Evolutionary conservation across 2,329 filamentous ascomycete species (phyloP), one percentile per base, ranked within the genome.

Genomic region (Ophiostoma pallidulum): DNA sequence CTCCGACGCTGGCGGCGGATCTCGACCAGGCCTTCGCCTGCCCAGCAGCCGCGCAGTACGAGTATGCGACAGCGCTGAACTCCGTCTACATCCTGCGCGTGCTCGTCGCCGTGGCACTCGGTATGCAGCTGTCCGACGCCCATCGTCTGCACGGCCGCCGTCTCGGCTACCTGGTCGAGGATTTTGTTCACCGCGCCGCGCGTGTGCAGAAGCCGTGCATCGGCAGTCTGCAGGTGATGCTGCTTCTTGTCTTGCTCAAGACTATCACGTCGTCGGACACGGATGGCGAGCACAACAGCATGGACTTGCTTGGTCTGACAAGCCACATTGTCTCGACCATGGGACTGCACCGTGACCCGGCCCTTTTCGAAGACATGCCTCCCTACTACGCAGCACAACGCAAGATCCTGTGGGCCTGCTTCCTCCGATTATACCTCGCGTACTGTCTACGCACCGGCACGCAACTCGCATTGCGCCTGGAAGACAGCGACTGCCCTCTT

Each of bases 311-410:
- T 5, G 41, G 40, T 6, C 26, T 50, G 2, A 19, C 48, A 2
- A 53, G 29, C 35, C 49, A 56, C 31, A 48, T 55, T n/a, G 37
- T 50, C 1, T 35, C 37, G 9, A 54, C 39, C 31, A 57, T 58
- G 53, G 53, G 54, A 10, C 47, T 58, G 8, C 52, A 58, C 24
- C 53, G 55, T 2, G 52, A 58, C 20, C 57, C 56, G 1, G 29
- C 39, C 10, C 28, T 54, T 1, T 54, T 57, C 14, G 22, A 37
- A 18, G 40, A 43, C 7, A 36, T 55, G 2, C 46, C 45, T 3
- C 50, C 51, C 4, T 57, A 56, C 36, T 49, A 53, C 18, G 51
- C 53, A 3, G 55, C 58, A 35, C 33, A 55, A 2, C 41, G 56
- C 7, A 56, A 53, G 26, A 47, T 53, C 7, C 38, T 57, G 1